phyloP scores from a whole-genome alignment of 1,284 basidiomycete genomes.

The Ustilago nuda region DNA sequence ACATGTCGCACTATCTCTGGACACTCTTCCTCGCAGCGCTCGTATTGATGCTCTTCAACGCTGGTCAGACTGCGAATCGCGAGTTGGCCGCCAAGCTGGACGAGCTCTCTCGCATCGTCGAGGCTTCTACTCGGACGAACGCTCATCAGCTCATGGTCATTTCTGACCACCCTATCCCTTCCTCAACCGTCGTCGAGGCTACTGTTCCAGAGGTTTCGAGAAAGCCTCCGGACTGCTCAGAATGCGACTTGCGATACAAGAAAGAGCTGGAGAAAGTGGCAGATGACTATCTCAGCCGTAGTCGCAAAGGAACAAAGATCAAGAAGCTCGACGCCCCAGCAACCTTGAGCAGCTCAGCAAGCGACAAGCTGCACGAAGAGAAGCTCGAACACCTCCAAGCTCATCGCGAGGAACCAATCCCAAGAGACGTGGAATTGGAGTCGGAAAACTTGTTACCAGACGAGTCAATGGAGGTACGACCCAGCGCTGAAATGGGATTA shows the following conservation, averaged over 20 bases:
- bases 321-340: too few relatives aligned
- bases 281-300: too few relatives aligned
- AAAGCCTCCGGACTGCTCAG: neutral
- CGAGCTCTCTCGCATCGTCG: constrained; percentile 30
- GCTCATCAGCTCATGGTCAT: neutral
- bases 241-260: neutral
- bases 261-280: neutral
- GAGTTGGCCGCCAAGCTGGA: constrained; percentile 22
- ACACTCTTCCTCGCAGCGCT: constrained; percentile 33
- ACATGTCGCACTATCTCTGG: constrained; percentile 35
- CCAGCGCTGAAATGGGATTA: neutral
- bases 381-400: neutral
- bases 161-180: neutral
- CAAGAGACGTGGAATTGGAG: neutral
- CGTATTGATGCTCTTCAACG: constrained; percentile 36
- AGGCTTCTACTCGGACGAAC: constrained; percentile 1
- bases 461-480: neutral
- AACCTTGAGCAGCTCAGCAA: too few relatives aligned
- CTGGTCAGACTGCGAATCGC: constrained; percentile 29
- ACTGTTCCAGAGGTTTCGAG: neutral
- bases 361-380: neutral
- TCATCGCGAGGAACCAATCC: neutral
- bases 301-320: too few relatives aligned
- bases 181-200: neutral
- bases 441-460: neutral